These are phyloP conservation scores for Gossypium ekmanianum DNA, from an alignment of 345 rosid species.

Conservation along the genomic window DNA sequence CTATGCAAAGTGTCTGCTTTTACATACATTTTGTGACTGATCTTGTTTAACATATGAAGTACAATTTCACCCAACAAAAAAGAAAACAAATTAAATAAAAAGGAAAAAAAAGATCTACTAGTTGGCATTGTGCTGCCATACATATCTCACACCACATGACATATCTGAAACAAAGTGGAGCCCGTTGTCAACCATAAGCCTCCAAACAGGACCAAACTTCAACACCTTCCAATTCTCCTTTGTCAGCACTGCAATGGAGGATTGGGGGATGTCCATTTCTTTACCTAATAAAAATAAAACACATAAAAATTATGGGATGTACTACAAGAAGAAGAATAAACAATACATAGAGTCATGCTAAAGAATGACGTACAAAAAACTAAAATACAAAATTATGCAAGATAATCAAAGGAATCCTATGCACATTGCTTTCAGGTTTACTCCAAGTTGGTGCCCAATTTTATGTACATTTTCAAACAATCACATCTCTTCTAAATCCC, in stretches of 20 bases:
- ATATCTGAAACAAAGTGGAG: conserved; percentile 15
- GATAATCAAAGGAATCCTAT: background rate
- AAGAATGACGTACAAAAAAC: background rate
- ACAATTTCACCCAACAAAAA: background rate
- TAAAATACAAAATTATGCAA: background rate
- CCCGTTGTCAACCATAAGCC: conserved; percentile 7
- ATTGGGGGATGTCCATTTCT: background rate
- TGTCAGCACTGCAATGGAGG: background rate
- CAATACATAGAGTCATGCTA: background rate
- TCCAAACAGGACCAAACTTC: conserved; percentile 14
- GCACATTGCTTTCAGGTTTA: background rate
- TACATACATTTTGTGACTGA: background rate
- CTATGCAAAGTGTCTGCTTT: background rate
- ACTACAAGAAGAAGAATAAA: background rate
- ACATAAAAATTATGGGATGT: background rate
- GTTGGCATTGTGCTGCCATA: conserved; percentile 8
- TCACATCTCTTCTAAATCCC: too few species aligned
- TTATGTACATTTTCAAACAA: background rate
- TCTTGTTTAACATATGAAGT: background rate
- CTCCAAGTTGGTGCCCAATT: conserved; percentile 6
- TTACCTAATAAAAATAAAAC: background rate
- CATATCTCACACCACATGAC: conserved; percentile 1
- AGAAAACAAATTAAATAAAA: background rate
- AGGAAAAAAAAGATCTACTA: background rate
- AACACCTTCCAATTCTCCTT: background rate